Base-by-base conservation (phyloP, 2,329 filamentous ascomycete species). In the Aspergillus luchuensis region DNA sequence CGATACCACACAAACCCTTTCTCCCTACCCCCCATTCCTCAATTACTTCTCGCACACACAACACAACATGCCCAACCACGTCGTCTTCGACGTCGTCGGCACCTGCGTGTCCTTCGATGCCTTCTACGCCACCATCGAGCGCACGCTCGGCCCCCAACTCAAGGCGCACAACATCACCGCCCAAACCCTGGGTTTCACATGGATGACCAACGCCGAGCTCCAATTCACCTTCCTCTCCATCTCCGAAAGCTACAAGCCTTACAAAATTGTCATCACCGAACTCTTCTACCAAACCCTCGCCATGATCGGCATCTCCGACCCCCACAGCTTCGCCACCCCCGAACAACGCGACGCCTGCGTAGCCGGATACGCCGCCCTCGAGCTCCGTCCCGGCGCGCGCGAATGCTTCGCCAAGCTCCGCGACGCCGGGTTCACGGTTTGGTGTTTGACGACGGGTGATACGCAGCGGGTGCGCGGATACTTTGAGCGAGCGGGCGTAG, bases 401-500 rank as follows among this genome's bases (percentile, higher is more conserved):
- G 74, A 78, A 23, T 75, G 74, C 47, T 74, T 81, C 41, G 66
- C 73, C 15, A 76, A 73, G 21, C 68, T 86, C 45, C 71, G 80
- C 3, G 74, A 72, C 0, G 74, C 71, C 0, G 81, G 83, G 0
- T 85, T 84, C 61, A 82, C 79, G 0, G 78, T 85, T 4, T 86
- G 84, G 83, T 80, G 77, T 33, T 74, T 86, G 25, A 85, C 84
- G 0, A 81, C 82, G 0, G 84, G 81, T 1, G 84, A 86, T 66
- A 67, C 75, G 2, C 70, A 76, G 51, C 72, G 84, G 5, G 84
- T 86, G 3, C 67, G 73, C 7, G 83, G 82, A 0, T 87, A 86
- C 62, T 85, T 87, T 62, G 66, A 74, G n/a, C 71, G 74, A 0
- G 80, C 73, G 0, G 81, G 80, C 0, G 73, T 86, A 10, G 77